Conservation (phyloP, 2,329 filamentous ascomycete genomes). For the Scytalidium sp. region DNA sequence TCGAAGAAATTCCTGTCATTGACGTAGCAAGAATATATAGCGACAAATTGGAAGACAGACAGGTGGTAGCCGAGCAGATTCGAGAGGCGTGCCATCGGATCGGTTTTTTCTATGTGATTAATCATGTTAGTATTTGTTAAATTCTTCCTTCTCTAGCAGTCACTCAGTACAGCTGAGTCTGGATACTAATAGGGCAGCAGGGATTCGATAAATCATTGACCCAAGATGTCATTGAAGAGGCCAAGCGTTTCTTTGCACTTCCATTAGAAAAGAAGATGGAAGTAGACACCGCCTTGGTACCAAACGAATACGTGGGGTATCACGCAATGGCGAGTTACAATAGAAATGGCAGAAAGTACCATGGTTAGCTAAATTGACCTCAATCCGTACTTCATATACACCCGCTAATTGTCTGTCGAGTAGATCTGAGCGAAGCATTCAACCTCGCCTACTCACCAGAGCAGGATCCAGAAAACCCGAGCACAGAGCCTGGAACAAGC, state of each 20-base stretch:
- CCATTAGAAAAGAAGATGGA: slow-evolving; percentile 33
- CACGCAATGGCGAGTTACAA: slow-evolving; percentile 37
- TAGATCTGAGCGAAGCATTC: slow-evolving; percentile 42
- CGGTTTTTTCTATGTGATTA: slow-evolving; percentile 40
- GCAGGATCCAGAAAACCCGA: slow-evolving; percentile 12
- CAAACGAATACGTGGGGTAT: slow-evolving; percentile 36
- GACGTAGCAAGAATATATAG: slow-evolving; percentile 35
- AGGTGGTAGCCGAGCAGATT: slow-evolving; percentile 31
- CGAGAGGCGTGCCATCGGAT: slow-evolving; percentile 34
- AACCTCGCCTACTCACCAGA: slow-evolving; percentile 18
- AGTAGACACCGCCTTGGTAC: slow-evolving; percentile 35
- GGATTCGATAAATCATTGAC: slow-evolving; percentile 3
- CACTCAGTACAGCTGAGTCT: neutral
- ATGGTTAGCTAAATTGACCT: slow-evolving; percentile 18
- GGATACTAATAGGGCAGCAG: neutral
- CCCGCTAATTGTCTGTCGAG: slow-evolving; percentile 15
- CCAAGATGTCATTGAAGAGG: slow-evolving; percentile 33
- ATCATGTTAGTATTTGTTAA: slow-evolving; percentile 25
- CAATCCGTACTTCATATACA: slow-evolving; percentile 2
- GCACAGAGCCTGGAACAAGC: neutral
- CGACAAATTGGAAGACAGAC: slow-evolving; percentile 26
- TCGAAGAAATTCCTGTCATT: slow-evolving; percentile 36
- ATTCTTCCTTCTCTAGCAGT: neutral
- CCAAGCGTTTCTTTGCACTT: slow-evolving; percentile 32
- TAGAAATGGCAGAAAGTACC: slow-evolving; percentile 34